Conservation (phyloP, 208 protist species). For the Leptomonas pyrrhocoris region DNA sequence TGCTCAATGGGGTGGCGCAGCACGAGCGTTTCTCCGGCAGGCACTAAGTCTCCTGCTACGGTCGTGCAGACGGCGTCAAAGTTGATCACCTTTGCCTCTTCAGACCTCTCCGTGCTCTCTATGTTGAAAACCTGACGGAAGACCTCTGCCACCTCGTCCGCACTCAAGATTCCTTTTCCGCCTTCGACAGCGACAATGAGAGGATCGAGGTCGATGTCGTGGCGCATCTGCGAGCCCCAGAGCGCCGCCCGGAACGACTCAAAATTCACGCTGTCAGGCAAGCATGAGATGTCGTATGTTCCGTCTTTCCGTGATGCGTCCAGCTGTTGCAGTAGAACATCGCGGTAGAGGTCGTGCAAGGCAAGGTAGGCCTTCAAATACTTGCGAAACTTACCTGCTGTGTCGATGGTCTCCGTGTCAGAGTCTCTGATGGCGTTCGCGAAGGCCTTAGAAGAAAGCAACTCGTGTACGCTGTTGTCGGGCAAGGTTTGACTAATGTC, state of each 20-base stretch:
- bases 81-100: slow-evolving; percentile 7
- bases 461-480: slow-evolving; percentile 37
- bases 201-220: slow-evolving; percentile 24
- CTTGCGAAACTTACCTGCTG: slow-evolving; percentile 21
- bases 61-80: slow-evolving; percentile 28
- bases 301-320: background rate
- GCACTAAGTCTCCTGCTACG: slow-evolving; percentile 11
- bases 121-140: slow-evolving; percentile 13
- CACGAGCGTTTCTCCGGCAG: slow-evolving; percentile 5
- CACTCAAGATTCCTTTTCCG: slow-evolving; percentile 16
- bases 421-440: slow-evolving; percentile 15
- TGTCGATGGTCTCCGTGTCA: slow-evolving; percentile 16
- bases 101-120: background rate
- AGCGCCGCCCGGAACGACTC: slow-evolving; percentile 15
- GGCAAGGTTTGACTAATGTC: slow-evolving; percentile 32
- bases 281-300: slow-evolving; percentile 6
- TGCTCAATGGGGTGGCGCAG: slow-evolving; percentile 20
- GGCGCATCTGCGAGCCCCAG: slow-evolving; percentile 18
- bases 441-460: slow-evolving; percentile 38
- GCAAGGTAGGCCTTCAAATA: slow-evolving; percentile 36
- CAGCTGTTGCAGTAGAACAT: slow-evolving; percentile 29
- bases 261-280: slow-evolving; percentile 15
- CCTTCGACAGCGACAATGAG: slow-evolving; percentile 9
- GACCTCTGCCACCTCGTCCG: slow-evolving; percentile 10
- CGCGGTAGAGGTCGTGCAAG: slow-evolving; percentile 41